Base-by-base conservation (phyloP, 2,329 filamentous ascomycete genomes). In the Ambrosiella cleistominuta region DNA sequence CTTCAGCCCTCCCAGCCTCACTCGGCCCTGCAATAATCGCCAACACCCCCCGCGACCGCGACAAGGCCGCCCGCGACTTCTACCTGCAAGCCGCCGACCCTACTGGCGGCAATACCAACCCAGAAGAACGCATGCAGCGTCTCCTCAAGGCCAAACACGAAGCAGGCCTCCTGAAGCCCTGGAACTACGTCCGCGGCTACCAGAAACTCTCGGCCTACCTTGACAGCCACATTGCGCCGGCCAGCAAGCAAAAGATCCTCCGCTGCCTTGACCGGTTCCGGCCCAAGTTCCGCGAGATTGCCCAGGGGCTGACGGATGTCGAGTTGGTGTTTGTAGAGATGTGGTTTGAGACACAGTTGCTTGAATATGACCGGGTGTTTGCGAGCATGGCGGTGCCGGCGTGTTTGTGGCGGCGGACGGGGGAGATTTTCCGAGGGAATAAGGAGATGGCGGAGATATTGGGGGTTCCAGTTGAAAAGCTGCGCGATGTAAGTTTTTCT, bases 361-460 rank as follows among this genome's bases (percentile, higher is more conserved):
- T 97, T 86, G 93, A 97, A 68, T 97, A 97, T 66, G 93, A 98
- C 66, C 88, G 93, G 38, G 90, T 98, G 1, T 98, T 98, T 72
- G 93, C 93, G 1, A 95, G 89, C 68, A 98, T 98, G 93, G 93
- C 93, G 1, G 91, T 98, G 62, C 93, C 93, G 0, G 93, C 93
- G 12, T 98, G 93, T 70, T 95, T 91, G 68, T 98, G 93, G 93
- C 79, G 93, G 65, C 79, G 93, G 66, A 98, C 93, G 0, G 93
- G 93, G 8, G 93, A 98, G 72, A 97, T 98, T 53, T 97, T 95
- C 68, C 78, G 93, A 63, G 93, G 91, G 0, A 98, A 98, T 69
- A 95, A 95, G 67, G 93, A 98, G 70, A 98, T 98, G 91, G 93
- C 93, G 6, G 88, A 97, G 70, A 75, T 98, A 59, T 91, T 98